phyloP scores from a whole-genome alignment of 2,329 filamentous ascomycete genomes.

The Ophiocordyceps australis region DNA sequence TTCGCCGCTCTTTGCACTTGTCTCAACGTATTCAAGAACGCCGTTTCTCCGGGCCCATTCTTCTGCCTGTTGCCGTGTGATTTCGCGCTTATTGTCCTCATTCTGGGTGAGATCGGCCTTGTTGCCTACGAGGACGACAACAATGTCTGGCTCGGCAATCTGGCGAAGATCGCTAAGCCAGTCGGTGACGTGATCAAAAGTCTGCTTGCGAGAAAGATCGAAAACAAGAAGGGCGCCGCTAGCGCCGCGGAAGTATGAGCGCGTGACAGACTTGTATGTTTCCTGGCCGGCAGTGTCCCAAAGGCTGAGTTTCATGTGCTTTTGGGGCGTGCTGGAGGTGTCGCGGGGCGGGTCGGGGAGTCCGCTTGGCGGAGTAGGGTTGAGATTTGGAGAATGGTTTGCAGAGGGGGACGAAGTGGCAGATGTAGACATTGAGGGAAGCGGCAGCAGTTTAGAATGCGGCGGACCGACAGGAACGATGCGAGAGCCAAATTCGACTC shows the following conservation, averaged over 20 bases:
- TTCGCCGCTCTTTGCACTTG: constrained; percentile 86
- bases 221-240: constrained; percentile 69
- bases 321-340: constrained; percentile 26
- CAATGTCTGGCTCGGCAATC: constrained; percentile 90
- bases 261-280: constrained; percentile 90
- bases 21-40: constrained; percentile 88
- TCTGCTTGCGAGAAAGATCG: constrained; percentile 72
- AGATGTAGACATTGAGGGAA: too few species aligned
- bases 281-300: constrained; percentile 97
- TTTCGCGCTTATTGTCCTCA: constrained; percentile 51
- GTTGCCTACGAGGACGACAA: constrained; percentile 89
- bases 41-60: constrained; percentile 78
- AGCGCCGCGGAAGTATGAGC: constrained; percentile 78
- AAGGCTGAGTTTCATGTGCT: constrained; percentile 81
- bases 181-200: constrained; percentile 74
- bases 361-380: too few species aligned
- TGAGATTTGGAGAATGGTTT: too few species aligned
- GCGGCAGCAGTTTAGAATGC: constrained; percentile 30
- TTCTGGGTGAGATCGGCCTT: constrained; percentile 63
- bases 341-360: constrained; percentile 34
- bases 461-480: constrained; percentile 84
- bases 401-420: constrained; percentile 6
- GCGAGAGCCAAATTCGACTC: constrained; percentile 86
- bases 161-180: constrained; percentile 90
- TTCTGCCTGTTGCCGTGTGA: constrained; percentile 67